Evolutionary conservation across 768 basidiomycete genomes (phyloP), one percentile per base, ranked within the genome.

Genomic region (Lentinula raphanica): DNA sequence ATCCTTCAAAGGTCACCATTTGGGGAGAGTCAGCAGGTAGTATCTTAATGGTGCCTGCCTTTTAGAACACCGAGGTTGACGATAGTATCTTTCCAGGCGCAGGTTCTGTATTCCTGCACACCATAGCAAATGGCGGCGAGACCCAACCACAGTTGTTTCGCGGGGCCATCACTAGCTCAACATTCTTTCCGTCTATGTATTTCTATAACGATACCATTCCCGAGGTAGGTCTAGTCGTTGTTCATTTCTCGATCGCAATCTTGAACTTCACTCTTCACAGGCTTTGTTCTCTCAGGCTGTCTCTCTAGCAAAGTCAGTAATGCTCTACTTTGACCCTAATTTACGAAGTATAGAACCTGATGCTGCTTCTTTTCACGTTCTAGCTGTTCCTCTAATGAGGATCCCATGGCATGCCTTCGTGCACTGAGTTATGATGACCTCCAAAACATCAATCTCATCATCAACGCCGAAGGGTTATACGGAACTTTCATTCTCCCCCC

Each of bases 11-110:
- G 50, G 73, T 75, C n/a, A 72, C 71, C 11, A 70, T 74, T 39
- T 73, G 71, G 72, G 74, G 74, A 1, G 66, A 71, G 61, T 72
- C 68, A 1, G 70, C 69, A 23, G 67, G 69, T 65, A 40, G 12
- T n/a, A 7, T 25, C 19, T 15, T 49, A 19, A 5, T 25, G 32
- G 21, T 42, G 31, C 31, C 6, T 17, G 35, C 12, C 7, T 36
- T 15, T 44, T 6, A 39, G 45, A 5, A 27, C 15, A 12, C 44
- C 6, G 2, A 12, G 15, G 7, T 25, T 17, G 23, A 15, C n/a
- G 29, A 7, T 2, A 7, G 42, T 23, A 21, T 12, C 42, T 2
- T 44, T 44, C 9, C 35, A 63, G 71, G 71, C 13, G 72, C 62
- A 2, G 71, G 72, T 3, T 72, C 72, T 3, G 69, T 72, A 17